Evolutionary conservation across 2,329 filamentous ascomycete species (phyloP), one percentile per base, ranked within the genome.

Genomic region (Xylariaceae sp.): DNA sequence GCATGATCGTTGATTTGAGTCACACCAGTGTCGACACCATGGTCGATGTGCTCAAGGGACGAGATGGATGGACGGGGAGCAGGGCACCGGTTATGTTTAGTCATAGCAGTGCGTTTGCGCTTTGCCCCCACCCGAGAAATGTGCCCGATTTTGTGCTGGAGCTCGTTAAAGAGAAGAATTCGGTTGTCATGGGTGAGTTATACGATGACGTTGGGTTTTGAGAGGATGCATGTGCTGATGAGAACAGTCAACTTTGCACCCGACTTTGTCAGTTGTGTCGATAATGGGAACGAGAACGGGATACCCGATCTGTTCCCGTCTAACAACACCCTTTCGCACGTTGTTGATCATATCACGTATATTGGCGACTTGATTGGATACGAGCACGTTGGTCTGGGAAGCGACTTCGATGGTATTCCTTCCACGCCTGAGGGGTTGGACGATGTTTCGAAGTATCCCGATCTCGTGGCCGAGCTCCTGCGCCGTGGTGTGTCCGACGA

Each of bases 111-210:
- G 89, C 87, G 1, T 86, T 87, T 60, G 77, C 82, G 1, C 64
- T 96, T 18, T 96, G 90, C 64, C 89, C 89, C 7, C 90, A 96
- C 68, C 89, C 90, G 10, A 82, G 92, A 32, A 97, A 97, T 60
- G 91, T 95, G 7, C 88, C 89, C 1, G 90, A 97, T 56, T 80
- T 91, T 48, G 82, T 96, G 12, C 74, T 97, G 7, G 71, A 86
- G 36, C 73, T 94, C 1, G 87, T 96, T 35, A 89, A 88, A 66
- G 67, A 81, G 60, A 82, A 78, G 2, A 81, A 85, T 54, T 87
- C 86, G 3, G 62, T 97, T 10, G 88, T 96, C 46, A 95, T 96
- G 90, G 58, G 65, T 66, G 58, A 53, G 60, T 57, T n/a, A 7
- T 11, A 15, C 11, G 22, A 27, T 14, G 33, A 4, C 2, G n/a